These are phyloP conservation scores for Beauveria pseudobassiana DNA, from an alignment of 2,329 filamentous ascomycete genomes.

Conservation along the genomic window DNA sequence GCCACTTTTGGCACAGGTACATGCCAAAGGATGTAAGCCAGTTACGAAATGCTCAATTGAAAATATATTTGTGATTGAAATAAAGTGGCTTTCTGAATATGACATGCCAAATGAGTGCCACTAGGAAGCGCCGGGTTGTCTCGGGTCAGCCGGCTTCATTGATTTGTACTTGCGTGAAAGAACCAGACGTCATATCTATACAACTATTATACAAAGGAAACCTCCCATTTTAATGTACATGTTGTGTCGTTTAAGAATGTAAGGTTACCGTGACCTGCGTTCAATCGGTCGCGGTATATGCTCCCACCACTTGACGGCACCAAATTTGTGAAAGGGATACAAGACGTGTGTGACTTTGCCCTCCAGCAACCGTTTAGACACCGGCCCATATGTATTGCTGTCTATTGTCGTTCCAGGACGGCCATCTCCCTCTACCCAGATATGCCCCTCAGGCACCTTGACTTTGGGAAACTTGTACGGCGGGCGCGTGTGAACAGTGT, in stretches of 20 bases:
- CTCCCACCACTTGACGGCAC: constrained; percentile 51
- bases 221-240: background rate
- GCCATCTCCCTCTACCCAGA: constrained; percentile 94
- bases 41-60: background rate
- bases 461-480: constrained; percentile 51
- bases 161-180: background rate
- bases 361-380: constrained; percentile 66
- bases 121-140: too few relatives aligned
- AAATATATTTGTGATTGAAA: too few relatives aligned
- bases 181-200: background rate
- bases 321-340: constrained; percentile 56
- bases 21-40: background rate
- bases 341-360: constrained; percentile 68
- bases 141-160: background rate
- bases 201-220: background rate
- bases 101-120: too few relatives aligned
- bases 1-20: constrained; percentile 10
- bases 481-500: constrained; percentile 59
- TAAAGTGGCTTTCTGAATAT: background rate
- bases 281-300: constrained; percentile 21
- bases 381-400: constrained; percentile 85
- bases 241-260: background rate
- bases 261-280: background rate
- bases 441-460: constrained; percentile 70
- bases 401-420: constrained; percentile 63